Evolutionary conservation across 257 asterid genomes (phyloP).

Genomic region (Lavandula angustifolia): DNA sequence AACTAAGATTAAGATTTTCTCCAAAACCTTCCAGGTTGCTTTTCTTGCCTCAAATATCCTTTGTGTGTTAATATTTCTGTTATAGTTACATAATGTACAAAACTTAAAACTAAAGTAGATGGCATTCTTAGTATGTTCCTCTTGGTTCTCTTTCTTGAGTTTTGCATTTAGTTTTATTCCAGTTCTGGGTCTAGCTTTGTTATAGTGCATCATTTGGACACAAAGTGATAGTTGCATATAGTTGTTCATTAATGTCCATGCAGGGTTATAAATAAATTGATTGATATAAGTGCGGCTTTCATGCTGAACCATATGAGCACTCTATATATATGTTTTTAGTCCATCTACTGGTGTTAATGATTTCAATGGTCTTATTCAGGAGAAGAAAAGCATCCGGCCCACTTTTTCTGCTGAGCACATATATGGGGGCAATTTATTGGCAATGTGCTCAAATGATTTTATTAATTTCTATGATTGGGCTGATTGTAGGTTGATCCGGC

Average conservation of each 20-base stretch:
- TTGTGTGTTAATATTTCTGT: slow-evolving; percentile 7
- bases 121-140: neutral
- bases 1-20: slow-evolving; percentile 78
- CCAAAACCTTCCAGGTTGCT: slow-evolving; percentile 78
- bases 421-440: slow-evolving; percentile 83
- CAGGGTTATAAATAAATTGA: slow-evolving; percentile 7
- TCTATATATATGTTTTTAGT: neutral
- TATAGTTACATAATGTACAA: neutral
- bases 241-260: neutral
- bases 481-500: slow-evolving; percentile 90
- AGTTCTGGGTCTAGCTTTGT: slow-evolving; percentile 7
- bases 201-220: neutral
- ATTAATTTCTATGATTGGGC: slow-evolving; percentile 95
- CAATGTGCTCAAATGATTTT: slow-evolving; percentile 97
- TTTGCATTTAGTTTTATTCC: slow-evolving; percentile 4
- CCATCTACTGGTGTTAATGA: slow-evolving; percentile 25
- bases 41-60: slow-evolving; percentile 7
- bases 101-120: neutral
- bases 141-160: slow-evolving; percentile 9
- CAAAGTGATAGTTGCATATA: neutral
- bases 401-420: slow-evolving; percentile 95
- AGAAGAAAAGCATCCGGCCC: slow-evolving; percentile 97
- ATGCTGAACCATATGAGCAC: neutral
- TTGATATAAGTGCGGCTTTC: slow-evolving; percentile 5
- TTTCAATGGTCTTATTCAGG: slow-evolving; percentile 54